Percentiles rank a stretch among this genome's conserved stretches.
Evolutionary conservation across 164 flowering plant genomes (phyloP).

Genomic region (Akebia trifoliata): DNA sequence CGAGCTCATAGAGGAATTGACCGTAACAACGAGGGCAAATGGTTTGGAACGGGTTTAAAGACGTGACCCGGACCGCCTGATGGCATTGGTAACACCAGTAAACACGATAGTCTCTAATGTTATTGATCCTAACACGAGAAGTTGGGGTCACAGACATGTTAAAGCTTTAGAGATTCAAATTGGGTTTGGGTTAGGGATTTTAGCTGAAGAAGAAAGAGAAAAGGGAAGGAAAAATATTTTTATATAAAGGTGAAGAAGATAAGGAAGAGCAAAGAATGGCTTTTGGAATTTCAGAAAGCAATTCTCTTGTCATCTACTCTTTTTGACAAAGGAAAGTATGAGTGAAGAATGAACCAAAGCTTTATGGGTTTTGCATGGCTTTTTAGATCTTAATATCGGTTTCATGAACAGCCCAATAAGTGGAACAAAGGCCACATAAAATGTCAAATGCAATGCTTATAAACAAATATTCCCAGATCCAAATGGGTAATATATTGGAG

Average conservation of each 20-base stretch:
- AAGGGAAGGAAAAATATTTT: neutral
- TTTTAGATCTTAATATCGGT: too few relatives aligned
- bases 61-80: conserved; percentile 37
- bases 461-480: too few relatives aligned
- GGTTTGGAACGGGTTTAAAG: conserved; percentile 37
- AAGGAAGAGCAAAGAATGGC: conserved; percentile 21
- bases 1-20: conserved; percentile 53
- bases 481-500: too few relatives aligned
- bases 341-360: conserved; percentile 5
- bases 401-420: too few relatives aligned
- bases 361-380: neutral
- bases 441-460: too few relatives aligned
- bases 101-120: conserved; percentile 28
- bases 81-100: conserved; percentile 86
- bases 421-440: too few relatives aligned
- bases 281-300: conserved; percentile 25
- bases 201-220: neutral
- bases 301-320: conserved; percentile 14
- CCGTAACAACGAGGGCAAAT: conserved; percentile 74
- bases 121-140: conserved; percentile 15
- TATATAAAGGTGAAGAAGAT: neutral
- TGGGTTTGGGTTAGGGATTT: neutral
- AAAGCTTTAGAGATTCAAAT: neutral
- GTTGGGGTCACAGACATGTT: conserved; percentile 39
- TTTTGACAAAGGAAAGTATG: conserved; percentile 28